Conservation (phyloP, 1,139 yeast species). For the Yamadazyma diddensiae region DNA sequence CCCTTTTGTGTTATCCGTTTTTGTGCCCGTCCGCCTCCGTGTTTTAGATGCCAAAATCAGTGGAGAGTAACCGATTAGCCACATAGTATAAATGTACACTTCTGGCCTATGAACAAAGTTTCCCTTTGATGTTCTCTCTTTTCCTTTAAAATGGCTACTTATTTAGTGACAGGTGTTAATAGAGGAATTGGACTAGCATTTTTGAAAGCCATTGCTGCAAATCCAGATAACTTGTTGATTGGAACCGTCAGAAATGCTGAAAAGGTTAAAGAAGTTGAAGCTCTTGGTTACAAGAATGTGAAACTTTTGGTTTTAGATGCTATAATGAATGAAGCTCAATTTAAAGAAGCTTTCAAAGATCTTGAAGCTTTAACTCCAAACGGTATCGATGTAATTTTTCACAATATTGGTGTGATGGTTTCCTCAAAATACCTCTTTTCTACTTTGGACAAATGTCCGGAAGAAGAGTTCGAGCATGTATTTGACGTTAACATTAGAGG, state of each 20-base stretch:
- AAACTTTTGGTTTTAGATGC: constrained; percentile 12
- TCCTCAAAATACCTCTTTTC: constrained; percentile 1
- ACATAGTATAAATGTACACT: no score
- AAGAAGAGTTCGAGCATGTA: constrained; percentile 17
- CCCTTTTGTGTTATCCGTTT: no score
- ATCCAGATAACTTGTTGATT: constrained; percentile 10
- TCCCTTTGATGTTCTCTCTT: no score
- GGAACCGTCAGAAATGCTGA: constrained; percentile 17
- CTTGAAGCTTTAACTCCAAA: constrained; percentile 12
- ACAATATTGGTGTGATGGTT: constrained; percentile 18
- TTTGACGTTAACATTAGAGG: constrained; percentile 29
- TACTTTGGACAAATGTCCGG: constrained; percentile 6
- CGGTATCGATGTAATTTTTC: constrained; percentile 18
- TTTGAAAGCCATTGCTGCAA: constrained; percentile 8
- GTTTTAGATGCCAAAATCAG: no score
- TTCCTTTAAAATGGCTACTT: constrained; percentile 8
- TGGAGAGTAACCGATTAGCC: no score
- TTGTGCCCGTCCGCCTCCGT: no score
- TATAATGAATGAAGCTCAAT: constrained; percentile 1
- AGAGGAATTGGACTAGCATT: constrained; percentile 9
- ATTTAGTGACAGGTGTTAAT: constrained; percentile 8
- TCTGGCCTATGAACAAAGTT: no score
- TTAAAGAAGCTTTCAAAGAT: constrained; percentile 4
- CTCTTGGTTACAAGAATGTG: constrained; percentile 6
- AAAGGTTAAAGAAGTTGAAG: constrained; percentile 12